Conservation (phyloP, 306 rosid genomes). For the Gleditsia sinensis region DNA sequence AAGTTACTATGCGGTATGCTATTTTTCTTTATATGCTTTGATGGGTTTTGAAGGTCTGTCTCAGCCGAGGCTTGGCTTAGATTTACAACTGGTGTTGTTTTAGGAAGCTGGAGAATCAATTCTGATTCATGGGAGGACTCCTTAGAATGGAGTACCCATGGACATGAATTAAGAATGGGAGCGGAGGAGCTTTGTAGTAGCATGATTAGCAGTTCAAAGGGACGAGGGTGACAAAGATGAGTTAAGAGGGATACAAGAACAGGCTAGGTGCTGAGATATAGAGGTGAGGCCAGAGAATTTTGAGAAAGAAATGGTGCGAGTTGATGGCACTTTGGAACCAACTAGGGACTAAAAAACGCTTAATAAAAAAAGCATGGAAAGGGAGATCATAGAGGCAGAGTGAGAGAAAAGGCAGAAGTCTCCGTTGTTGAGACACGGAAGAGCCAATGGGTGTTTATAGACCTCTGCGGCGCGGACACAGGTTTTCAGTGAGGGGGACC, state of each 20-base stretch:
- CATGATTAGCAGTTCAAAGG: conserved; percentile 41
- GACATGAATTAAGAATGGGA: conserved; percentile 52
- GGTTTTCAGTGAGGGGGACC: conserved; percentile 3
- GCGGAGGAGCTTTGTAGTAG: conserved; percentile 64
- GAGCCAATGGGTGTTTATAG: neutral
- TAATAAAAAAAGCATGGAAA: neutral
- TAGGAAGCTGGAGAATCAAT: conserved; percentile 34
- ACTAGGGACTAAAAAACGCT: neutral
- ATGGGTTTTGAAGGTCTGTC: conserved; percentile 19
- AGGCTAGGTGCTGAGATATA: neutral
- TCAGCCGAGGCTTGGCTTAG: conserved; percentile 31
- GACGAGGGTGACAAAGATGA: too few species aligned
- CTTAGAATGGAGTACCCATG: conserved; percentile 52
- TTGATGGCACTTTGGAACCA: too few species aligned
- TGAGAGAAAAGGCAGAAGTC: neutral
- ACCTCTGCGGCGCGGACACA: conserved; percentile 15
- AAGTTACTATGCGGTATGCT: neutral
- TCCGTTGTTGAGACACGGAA: neutral
- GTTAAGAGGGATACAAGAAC: neutral
- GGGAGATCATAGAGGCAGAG: neutral
- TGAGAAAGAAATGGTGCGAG: neutral
- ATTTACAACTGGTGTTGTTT: conserved; percentile 46
- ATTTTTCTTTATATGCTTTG: conserved; percentile 33
- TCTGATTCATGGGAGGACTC: conserved; percentile 47
- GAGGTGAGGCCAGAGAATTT: neutral